These are phyloP conservation scores for Vitis cinerea DNA, from an alignment of 164 flowering plant genomes.

Conservation along the genomic window DNA sequence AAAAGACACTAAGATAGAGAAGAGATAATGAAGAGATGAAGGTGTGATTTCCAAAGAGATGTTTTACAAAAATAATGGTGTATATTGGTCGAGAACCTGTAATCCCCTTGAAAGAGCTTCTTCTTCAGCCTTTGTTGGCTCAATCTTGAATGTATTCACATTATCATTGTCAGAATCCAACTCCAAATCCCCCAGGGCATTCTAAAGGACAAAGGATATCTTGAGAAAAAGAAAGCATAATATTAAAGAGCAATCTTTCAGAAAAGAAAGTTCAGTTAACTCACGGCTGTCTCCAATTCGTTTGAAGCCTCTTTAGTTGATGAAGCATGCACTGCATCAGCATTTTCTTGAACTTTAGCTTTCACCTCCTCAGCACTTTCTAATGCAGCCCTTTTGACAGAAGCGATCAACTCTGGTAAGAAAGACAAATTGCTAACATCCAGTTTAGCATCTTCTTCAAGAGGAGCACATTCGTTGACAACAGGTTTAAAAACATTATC, in stretches of 20 bases:
- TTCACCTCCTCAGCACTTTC: slow-evolving; percentile 60
- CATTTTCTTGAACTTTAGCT: slow-evolving; percentile 38
- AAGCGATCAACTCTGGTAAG: slow-evolving; percentile 76
- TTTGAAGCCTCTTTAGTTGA: slow-evolving; percentile 28
- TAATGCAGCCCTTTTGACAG: slow-evolving; percentile 58
- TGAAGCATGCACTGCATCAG: slow-evolving; percentile 18
- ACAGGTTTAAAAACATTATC: slow-evolving; percentile 24
- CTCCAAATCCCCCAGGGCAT: slow-evolving; percentile 45
- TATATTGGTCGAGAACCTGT: slow-evolving; percentile 53
- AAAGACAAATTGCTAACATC: slow-evolving; percentile 40
- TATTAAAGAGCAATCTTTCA: background rate
- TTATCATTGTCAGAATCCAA: slow-evolving; percentile 63
- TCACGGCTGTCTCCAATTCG: slow-evolving; percentile 54
- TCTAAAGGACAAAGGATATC: slow-evolving; percentile 31
- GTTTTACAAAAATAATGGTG: background rate
- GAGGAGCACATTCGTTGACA: slow-evolving; percentile 19
- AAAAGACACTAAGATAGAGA: background rate
- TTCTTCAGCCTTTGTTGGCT: slow-evolving; percentile 92
- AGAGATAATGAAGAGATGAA: background rate
- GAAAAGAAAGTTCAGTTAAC: slow-evolving; percentile 9
- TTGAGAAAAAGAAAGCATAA: slow-evolving; percentile 1
- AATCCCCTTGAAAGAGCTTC: slow-evolving; percentile 89
- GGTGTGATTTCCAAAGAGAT: background rate
- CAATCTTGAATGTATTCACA: slow-evolving; percentile 54
- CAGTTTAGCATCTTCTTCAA: slow-evolving; percentile 34